These are phyloP conservation scores for Anastatica hierochuntica DNA, from an alignment of 345 rosid species.

Conservation along the genomic window DNA sequence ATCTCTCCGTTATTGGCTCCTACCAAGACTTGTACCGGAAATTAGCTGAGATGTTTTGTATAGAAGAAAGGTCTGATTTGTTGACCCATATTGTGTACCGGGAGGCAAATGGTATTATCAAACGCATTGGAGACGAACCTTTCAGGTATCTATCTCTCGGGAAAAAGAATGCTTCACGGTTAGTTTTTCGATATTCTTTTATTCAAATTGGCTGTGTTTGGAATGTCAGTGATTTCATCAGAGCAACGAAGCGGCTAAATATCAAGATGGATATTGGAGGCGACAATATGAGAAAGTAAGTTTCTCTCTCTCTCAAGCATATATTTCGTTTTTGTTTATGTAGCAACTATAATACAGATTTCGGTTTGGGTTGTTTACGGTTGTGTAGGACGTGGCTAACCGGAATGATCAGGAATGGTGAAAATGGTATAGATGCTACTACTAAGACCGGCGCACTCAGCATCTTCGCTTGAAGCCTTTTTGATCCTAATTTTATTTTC, in stretches of 20 bases:
- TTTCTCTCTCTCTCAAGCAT: neutral
- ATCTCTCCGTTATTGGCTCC: slow-evolving; percentile 60
- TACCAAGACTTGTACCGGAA: slow-evolving; percentile 64
- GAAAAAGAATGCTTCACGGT: neutral
- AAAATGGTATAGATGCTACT: slow-evolving; percentile 51
- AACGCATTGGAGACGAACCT: slow-evolving; percentile 65
- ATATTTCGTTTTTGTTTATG: no score
- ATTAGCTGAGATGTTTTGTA: slow-evolving; percentile 67
- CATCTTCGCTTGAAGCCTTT: slow-evolving; percentile 43
- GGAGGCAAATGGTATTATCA: slow-evolving; percentile 51
- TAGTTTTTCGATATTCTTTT: neutral
- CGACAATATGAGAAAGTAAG: slow-evolving; percentile 53
- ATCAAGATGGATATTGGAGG: slow-evolving; percentile 47
- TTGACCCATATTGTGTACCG: slow-evolving; percentile 53
- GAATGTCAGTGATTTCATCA: slow-evolving; percentile 48
- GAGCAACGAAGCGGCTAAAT: slow-evolving; percentile 60
- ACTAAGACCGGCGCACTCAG: slow-evolving; percentile 64
- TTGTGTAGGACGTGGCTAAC: slow-evolving; percentile 50
- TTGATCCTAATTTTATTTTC: neutral
- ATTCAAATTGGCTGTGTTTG: neutral
- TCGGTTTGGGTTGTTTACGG: slow-evolving; percentile 1
- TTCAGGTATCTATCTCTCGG: slow-evolving; percentile 50
- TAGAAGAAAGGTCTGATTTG: slow-evolving; percentile 53
- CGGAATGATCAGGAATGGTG: slow-evolving; percentile 38
- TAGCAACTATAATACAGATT: neutral